Evolutionary conservation across 129 eudicot species (phyloP).

Genomic region (Saussurea involucrata): DNA sequence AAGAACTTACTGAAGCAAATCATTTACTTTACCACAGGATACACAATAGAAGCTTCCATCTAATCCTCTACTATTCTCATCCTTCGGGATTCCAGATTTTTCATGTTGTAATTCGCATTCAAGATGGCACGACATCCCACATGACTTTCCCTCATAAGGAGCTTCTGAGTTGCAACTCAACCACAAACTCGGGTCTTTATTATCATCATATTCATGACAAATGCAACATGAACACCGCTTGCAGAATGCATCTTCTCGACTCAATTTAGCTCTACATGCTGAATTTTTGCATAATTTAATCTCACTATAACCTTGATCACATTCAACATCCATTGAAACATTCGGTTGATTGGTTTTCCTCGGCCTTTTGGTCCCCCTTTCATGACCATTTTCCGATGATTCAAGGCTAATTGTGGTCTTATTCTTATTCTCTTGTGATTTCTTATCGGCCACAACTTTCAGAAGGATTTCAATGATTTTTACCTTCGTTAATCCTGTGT

Average conservation of each 20-base stretch:
- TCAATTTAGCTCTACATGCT: slow-evolving; percentile 71
- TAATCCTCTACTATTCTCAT: slow-evolving; percentile 31
- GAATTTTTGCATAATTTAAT: slow-evolving; percentile 54
- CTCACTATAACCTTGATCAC: slow-evolving; percentile 9
- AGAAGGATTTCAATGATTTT: slow-evolving; percentile 66
- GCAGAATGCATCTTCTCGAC: slow-evolving; percentile 56
- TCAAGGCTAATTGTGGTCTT: background rate
- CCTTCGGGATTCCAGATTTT: slow-evolving; percentile 51
- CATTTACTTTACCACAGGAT: slow-evolving; percentile 79
- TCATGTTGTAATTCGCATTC: slow-evolving; percentile 68
- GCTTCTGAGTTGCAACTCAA: slow-evolving; percentile 64
- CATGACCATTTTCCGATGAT: slow-evolving; percentile 24
- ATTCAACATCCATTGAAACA: slow-evolving; percentile 17
- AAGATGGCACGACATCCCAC: slow-evolving; percentile 82
- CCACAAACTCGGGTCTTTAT: slow-evolving; percentile 92
- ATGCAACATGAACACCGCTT: slow-evolving; percentile 89
- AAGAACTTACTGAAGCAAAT: slow-evolving; percentile 62
- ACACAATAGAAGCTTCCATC: slow-evolving; percentile 74
- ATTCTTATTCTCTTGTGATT: slow-evolving; percentile 18
- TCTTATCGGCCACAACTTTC: slow-evolving; percentile 60
- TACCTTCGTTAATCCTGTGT: slow-evolving; percentile 63
- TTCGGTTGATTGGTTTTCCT: slow-evolving; percentile 32
- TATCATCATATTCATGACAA: slow-evolving; percentile 68
- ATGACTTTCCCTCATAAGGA: slow-evolving; percentile 53
- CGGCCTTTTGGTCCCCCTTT: slow-evolving; percentile 50